Evolutionary conservation across 176 grass and related monocot species (phyloP).

Genomic region (Typha latifolia): DNA sequence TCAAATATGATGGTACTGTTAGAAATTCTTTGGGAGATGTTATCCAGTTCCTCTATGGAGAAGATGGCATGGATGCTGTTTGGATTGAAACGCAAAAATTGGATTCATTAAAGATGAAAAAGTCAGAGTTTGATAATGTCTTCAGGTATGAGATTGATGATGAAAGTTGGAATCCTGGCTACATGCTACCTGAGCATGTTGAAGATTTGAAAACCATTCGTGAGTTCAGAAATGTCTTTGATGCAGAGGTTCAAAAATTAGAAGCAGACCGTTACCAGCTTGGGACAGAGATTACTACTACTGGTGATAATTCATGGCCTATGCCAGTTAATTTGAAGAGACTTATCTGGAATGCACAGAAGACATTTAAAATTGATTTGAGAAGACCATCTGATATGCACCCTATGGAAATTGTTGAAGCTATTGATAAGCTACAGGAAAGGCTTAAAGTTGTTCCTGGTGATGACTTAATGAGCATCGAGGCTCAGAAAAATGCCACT

Average conservation of each 20-base stretch:
- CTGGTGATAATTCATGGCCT: conserved; percentile 73
- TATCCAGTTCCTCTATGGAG: conserved; percentile 96
- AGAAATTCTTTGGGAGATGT: conserved; percentile 95
- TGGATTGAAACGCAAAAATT: conserved; percentile 93
- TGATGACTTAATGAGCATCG: conserved; percentile 87
- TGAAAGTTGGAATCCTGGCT: conserved; percentile 86
- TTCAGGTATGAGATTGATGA: conserved; percentile 87
- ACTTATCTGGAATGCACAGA: conserved; percentile 97
- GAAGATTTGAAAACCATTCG: conserved; percentile 91
- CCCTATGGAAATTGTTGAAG: conserved; percentile 99
- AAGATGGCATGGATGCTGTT: conserved; percentile 99
- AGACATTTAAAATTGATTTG: conserved; percentile 95
- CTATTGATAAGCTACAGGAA: conserved; percentile 92
- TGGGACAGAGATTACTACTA: conserved; percentile 80
- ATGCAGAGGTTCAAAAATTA: conserved; percentile 93
- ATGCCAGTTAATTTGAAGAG: conserved; percentile 96
- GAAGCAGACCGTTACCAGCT: conserved; percentile 85
- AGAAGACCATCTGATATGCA: conserved; percentile 96
- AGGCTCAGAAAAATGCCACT: conserved; percentile 97
- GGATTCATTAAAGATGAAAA: conserved; percentile 96
- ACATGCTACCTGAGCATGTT: conserved; percentile 93
- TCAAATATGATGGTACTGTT: conserved; percentile 95
- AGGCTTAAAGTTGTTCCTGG: conserved; percentile 95
- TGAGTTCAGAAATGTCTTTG: conserved; percentile 96
- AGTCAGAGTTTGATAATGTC: conserved; percentile 56